Evolutionary conservation across 2,329 filamentous ascomycete species (phyloP).

Genomic region (Alternaria hordeiaustralica): DNA sequence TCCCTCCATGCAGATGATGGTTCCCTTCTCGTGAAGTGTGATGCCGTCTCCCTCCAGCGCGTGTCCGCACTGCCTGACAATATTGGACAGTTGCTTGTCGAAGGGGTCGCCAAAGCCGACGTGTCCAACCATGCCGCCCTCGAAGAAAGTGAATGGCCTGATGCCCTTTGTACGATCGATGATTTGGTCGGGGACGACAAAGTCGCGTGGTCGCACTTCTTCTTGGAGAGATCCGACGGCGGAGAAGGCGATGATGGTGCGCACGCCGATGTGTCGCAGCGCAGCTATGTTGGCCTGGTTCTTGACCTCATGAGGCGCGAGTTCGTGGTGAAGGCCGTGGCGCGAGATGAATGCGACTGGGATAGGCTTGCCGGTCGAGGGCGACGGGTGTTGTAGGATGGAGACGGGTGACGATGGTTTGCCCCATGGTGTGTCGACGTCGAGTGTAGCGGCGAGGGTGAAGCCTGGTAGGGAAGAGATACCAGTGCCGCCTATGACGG

Average conservation of each 20-base stretch:
- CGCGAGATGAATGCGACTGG: constrained; percentile 90
- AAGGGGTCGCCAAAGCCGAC: constrained; percentile 97
- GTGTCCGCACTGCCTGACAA: constrained; percentile 79
- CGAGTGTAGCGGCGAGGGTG: constrained; percentile 79
- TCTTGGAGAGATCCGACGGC: constrained; percentile 93
- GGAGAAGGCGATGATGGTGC: constrained; percentile 90
- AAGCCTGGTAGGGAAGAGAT: constrained; percentile 87
- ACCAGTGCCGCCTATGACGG: constrained; percentile 76
- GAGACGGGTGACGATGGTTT: constrained; percentile 76
- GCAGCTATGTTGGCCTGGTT: constrained; percentile 97
- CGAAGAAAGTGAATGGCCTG: constrained; percentile 94
- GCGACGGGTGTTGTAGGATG: constrained; percentile 85
- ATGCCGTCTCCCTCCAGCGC: constrained; percentile 83
- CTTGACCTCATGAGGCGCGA: constrained; percentile 94
- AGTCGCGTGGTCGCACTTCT: constrained; percentile 93
- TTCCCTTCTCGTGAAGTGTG: constrained; percentile 81
- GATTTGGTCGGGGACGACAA: constrained; percentile 93
- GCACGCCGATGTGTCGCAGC: constrained; percentile 86
- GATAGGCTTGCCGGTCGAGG: constrained; percentile 66
- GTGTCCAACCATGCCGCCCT: constrained; percentile 88
- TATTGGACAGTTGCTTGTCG: constrained; percentile 75
- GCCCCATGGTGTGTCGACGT: constrained; percentile 87
- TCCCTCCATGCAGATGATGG: constrained; percentile 97
- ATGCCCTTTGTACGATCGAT: constrained; percentile 98
- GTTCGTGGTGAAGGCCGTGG: constrained; percentile 86